These are phyloP conservation scores for Gillenia trifoliata DNA, from an alignment of 306 rosid species.

Conservation along the genomic window DNA sequence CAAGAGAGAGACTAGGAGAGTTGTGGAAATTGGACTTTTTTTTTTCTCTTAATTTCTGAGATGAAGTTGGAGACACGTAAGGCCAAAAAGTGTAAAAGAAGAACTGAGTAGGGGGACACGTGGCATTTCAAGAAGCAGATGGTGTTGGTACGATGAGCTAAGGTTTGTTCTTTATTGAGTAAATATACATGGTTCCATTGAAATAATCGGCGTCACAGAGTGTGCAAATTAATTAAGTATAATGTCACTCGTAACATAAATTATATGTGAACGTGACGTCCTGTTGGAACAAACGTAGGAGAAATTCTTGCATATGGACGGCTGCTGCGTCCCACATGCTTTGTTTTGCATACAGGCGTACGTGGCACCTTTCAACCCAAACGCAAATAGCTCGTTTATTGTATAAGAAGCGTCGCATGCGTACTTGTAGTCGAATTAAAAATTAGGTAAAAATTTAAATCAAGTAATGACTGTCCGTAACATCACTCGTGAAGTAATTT, in stretches of 20 bases:
- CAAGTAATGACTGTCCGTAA: no score
- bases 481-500: neutral
- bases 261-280: neutral
- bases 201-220: neutral
- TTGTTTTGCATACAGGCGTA: neutral
- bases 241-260: neutral
- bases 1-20: neutral
- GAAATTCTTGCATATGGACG: neutral
- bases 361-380: no score
- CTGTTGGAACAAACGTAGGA: neutral
- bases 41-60: neutral
- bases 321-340: no score
- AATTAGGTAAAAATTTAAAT: no score
- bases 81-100: no score
- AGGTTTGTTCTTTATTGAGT: neutral
- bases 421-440: no score
- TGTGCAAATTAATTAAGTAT: neutral
- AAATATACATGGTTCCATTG: neutral
- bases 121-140: neutral
- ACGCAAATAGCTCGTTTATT: no score
- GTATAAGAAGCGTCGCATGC: no score
- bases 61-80: neutral
- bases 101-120: neutral
- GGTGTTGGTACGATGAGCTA: neutral
- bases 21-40: neutral